phyloP scores from a whole-genome alignment of 2,329 filamentous ascomycete species.

The Byssoonygena ceratinophila region DNA sequence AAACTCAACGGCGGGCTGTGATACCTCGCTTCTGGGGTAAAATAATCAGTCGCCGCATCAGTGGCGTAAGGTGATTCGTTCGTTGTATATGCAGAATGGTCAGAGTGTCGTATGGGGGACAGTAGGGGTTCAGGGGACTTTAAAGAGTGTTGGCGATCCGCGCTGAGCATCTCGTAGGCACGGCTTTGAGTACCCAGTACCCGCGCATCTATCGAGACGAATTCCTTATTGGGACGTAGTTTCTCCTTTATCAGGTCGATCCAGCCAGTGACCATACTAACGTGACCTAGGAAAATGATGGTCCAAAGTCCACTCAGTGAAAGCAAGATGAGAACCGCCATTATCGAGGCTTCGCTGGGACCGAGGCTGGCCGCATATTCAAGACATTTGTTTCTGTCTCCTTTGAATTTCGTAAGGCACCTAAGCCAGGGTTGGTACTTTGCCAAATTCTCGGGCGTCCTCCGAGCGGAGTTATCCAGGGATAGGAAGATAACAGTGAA shows the following conservation, averaged over 20 bases:
- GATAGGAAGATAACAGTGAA: constrained; percentile 87
- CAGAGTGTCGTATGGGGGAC: constrained; percentile 22
- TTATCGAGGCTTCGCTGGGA: constrained; percentile 64
- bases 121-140: constrained; percentile 29
- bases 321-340: constrained; percentile 72
- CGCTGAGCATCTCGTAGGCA: constrained; percentile 67
- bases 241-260: constrained; percentile 48
- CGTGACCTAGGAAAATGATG: constrained; percentile 67
- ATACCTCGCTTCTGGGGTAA: constrained; percentile 39
- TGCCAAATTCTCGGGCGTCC: constrained; percentile 44
- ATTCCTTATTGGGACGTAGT: constrained; percentile 55
- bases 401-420: constrained; percentile 53
- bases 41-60: constrained; percentile 24
- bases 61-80: background rate
- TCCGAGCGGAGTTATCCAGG: constrained; percentile 60
- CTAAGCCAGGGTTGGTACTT: constrained; percentile 56
- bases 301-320: constrained; percentile 80
- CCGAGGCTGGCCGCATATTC: constrained; percentile 50
- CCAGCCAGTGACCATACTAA: constrained; percentile 82
- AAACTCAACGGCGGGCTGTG: constrained; percentile 40
- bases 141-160: constrained; percentile 15
- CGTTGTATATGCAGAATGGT: constrained; percentile 19
- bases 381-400: constrained; percentile 58
- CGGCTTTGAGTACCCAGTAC: constrained; percentile 53
- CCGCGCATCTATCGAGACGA: constrained; percentile 75